Evolutionary conservation across 1,139 yeast genomes (phyloP), one percentile per base, ranked within the genome.

Genomic region (Debaryomycetaceae sp.): DNA sequence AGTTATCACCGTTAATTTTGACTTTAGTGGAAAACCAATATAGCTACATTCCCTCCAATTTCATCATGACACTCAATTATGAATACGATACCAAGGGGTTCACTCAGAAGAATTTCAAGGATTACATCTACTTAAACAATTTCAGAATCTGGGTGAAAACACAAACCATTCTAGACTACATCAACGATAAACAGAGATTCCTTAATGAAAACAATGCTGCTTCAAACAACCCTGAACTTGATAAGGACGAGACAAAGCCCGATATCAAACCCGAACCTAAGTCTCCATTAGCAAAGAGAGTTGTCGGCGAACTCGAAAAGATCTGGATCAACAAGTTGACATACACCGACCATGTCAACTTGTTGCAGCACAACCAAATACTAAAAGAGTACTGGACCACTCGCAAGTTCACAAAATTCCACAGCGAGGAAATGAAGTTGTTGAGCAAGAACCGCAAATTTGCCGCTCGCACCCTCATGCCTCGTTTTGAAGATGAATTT

Each of bases 91-190:
- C 50, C 3, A 42, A 47, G 5, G 53, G 66, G 3, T 39, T 69
- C 16, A 49, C 58, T 6, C 57, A 56, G 8, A 55, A 55, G 41
- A 53, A 51, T 42, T 63, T 52, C 47, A 47, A 56, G 28, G 60
- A 59, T 36, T 60, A 54, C 42, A 54, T 52, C 32, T 70, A 53
- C 47, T 51, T 67, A 36, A 58, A 53, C 24, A 63, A 62, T 42
- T 57, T 68, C 31, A 48, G 73, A 31, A 46, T 65, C 37, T 70
- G 75, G 75, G 51, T 58, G 22, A 48, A 45, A 13, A 55, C 64
- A 3, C 58, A 55, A 24, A 43, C 46, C 2, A 44, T 66, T 14
- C 43, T 61, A 24, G 61, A 61, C 35, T 66, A 65, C 41, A 15
- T 61, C n/a, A 47, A 49, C 3, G 53, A 58, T 38, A 61, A 63